A percentile compares a stretch with the other conserved stretches of the same genome.
Evolutionary conservation across 441 rosid genomes (phyloP).

Genomic region (Erysimum pusillum): DNA sequence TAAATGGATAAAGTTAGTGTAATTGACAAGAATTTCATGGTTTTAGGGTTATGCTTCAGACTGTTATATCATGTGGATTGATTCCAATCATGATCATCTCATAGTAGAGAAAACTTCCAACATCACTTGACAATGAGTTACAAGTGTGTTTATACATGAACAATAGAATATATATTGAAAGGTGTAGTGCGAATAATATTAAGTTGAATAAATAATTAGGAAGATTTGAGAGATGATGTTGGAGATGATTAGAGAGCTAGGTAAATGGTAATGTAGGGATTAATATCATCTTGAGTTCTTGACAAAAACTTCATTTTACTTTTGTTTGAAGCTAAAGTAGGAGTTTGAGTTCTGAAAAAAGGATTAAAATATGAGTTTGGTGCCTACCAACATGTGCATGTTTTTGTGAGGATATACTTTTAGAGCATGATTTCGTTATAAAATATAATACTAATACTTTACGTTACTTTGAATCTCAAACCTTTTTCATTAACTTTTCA

Average conservation of each 20-base stretch:
- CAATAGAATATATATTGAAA: not conserved
- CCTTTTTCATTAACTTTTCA: conserved; percentile 26
- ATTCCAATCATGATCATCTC: not conserved
- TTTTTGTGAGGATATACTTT: conserved; percentile 16
- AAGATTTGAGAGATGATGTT: not conserved
- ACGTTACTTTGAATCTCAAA: conserved; percentile 42
- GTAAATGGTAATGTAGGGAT: not conserved
- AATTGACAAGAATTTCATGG: conserved; percentile 11
- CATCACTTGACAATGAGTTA: not conserved
- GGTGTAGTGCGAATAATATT: not conserved
- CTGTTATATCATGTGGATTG: not conserved
- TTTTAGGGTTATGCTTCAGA: not conserved
- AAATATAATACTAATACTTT: conserved; percentile 10
- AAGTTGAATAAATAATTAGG: not conserved
- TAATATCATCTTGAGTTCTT: not conserved
- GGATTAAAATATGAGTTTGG: not conserved
- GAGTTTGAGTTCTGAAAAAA: not conserved
- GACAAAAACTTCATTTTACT: not conserved
- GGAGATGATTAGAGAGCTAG: not conserved
- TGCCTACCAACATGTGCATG: conserved; percentile 23
- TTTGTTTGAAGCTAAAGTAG: conserved; percentile 1
- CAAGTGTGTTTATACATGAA: not conserved
- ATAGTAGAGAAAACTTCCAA: not conserved
- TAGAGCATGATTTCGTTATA: conserved; percentile 26
- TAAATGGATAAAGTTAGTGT: conserved; percentile 21